Evolutionary conservation across 768 basidiomycete species (phyloP).

Genomic region (Pisolithus orientalis): DNA sequence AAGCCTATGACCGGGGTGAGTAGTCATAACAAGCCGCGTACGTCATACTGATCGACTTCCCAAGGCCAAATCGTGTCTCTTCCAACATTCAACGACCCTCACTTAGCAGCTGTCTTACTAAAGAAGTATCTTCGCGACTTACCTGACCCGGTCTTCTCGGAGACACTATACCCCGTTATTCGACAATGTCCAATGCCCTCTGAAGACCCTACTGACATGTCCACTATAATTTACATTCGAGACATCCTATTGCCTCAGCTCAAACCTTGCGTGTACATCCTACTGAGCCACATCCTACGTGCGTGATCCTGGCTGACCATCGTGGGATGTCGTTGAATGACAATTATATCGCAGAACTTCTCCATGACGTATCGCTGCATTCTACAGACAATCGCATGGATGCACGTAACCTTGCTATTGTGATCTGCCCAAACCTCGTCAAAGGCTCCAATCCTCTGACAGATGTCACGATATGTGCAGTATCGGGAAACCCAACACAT

Average conservation of each 20-base stretch:
- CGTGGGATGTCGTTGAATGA: background rate
- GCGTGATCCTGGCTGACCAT: constrained; percentile 19
- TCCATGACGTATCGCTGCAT: constrained; percentile 72
- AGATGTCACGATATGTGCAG: constrained; percentile 69
- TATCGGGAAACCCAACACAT: constrained; percentile 42
- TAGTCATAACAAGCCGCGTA: background rate
- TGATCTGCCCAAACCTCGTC: constrained; percentile 75
- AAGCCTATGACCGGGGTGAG: constrained; percentile 78
- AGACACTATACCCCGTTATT: constrained; percentile 57
- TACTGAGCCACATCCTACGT: constrained; percentile 68
- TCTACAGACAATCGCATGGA: constrained; percentile 72
- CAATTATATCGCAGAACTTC: constrained; percentile 45
- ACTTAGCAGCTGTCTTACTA: constrained; percentile 77
- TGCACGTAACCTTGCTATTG: constrained; percentile 75
- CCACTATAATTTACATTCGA: constrained; percentile 58
- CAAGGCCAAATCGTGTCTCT: constrained; percentile 75
- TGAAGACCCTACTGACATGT: constrained; percentile 48
- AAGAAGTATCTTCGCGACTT: constrained; percentile 84
- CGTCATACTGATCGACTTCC: constrained; percentile 1
- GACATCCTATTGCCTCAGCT: constrained; percentile 62
- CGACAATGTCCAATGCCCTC: constrained; percentile 59
- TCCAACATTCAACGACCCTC: constrained; percentile 67
- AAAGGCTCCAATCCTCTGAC: constrained; percentile 58
- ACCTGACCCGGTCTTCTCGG: constrained; percentile 73
- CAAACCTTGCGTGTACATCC: constrained; percentile 64